Evolutionary conservation across 139 green algal species (phyloP), one percentile per base, ranked within the genome.

Genomic region (Microglena sp.): DNA sequence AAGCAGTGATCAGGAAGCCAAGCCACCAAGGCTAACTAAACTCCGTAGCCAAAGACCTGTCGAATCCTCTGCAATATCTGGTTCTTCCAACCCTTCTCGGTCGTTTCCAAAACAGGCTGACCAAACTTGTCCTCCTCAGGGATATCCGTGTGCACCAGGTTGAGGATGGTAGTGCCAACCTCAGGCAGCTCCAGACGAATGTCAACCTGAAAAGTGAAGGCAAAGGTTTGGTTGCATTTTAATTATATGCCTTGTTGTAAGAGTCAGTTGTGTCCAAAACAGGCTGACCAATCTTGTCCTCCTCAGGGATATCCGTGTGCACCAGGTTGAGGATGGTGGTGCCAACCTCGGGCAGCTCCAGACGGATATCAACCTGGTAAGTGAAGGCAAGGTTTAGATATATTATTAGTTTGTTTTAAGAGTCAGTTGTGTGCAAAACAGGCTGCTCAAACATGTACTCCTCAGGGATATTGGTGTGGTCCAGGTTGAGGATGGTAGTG

Each of bases 131-230:
- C 58, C 58, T 65, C 58, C 11, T 65, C 5, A 5, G 58, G 58
- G 22, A 65, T 65, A 34, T 24, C 58, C 30, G 58, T 65, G 33
- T 65, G 58, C 15, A 55, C 5, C 5, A 65, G 34, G 5, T 50
- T 65, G 32, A 65, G 58, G 33, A 65, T 53, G 18, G 58, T 65
- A 22, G 58, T 65, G 24, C 58, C n/a, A n/a, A n/a, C n/a, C n/a
- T n/a, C n/a, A n/a, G n/a, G n/a, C n/a, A n/a, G n/a, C n/a, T n/a
- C n/a, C n/a, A n/a, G n/a, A n/a, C n/a, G n/a, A n/a, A n/a, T n/a
- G n/a, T n/a, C n/a, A n/a, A n/a, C n/a, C n/a, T n/a, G n/a, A n/a
- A n/a, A n/a, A n/a, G n/a, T n/a, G n/a, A n/a, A n/a, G n/a, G n/a
- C n/a, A n/a, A n/a, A n/a, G n/a, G n/a, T n/a, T n/a, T n/a, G n/a